Evolutionary conservation across 345 rosid species (phyloP).

Genomic region (Populus nigra): DNA sequence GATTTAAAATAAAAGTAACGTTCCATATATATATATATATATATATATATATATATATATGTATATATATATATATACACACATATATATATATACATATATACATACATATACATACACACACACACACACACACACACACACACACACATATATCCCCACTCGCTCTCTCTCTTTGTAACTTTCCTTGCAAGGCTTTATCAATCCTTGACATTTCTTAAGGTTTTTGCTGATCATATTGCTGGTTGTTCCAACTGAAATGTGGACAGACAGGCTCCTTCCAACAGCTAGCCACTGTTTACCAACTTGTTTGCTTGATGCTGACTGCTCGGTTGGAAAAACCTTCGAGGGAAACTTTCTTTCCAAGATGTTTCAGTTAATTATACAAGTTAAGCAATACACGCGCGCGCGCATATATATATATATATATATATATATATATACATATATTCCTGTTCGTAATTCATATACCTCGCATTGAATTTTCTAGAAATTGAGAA

Average conservation of each 20-base stretch:
- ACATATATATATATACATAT: no score
- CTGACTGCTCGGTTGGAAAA: constrained; percentile 23
- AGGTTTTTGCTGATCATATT: no score
- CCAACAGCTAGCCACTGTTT: constrained; percentile 6
- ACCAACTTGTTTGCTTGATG: constrained; percentile 15
- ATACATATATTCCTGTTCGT: neutral
- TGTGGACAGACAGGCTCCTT: constrained; percentile 5
- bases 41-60: no score
- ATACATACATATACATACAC: no score
- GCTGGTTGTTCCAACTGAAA: constrained; percentile 30
- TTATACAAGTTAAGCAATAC: neutral
- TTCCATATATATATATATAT: neutral
- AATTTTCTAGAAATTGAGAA: no score
- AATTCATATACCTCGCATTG: no score
- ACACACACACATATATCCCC: no score
- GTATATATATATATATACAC: no score
- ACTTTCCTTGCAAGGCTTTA: constrained; percentile 36
- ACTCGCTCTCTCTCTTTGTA: no score
- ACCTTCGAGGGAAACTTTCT: constrained; percentile 21
- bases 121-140: no score
- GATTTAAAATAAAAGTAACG: neutral
- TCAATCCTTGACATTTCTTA: neutral
- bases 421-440: no score
- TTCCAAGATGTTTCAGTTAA: constrained; percentile 5
- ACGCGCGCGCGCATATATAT: no score